Evolutionary conservation across 2,329 filamentous ascomycete species (phyloP), one percentile per base, ranked within the genome.

Genomic region (Diplocarpon rosae): DNA sequence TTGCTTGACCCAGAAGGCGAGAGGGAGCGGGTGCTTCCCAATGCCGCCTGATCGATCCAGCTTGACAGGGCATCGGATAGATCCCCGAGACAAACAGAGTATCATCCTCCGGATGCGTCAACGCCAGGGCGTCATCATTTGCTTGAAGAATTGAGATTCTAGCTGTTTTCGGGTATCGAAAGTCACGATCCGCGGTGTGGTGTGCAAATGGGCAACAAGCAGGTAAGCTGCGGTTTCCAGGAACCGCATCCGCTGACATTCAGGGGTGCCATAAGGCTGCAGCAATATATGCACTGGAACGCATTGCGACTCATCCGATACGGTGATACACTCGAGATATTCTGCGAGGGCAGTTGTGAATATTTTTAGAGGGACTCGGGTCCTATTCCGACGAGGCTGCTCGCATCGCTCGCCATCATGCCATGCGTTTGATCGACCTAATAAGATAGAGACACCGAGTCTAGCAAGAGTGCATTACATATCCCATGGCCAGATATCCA

Each of bases 271-370:
- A 33, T 35, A 14, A 32, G 30, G 30, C 30, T 17, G 31, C 20
- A 24, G 20, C 20, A 7, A 24, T 24, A 24, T 24, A 24, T 24
- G 20, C 20, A 24, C 16, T 24, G 16, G 20, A 40, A 39, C 31
- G 20, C n/a, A 6, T 24, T 14, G 37, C 39, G 42, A 37, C 42
- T 45, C 20, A 30, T 31, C 37, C 37, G 24, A 39, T 33, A 37
- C 43, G 43, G 33, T 42, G 34, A 46, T 33, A 20, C 11, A 37
- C 35, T 41, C 31, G 39, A 27, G 34, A 34, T 38, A 16, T 31
- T 16, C 16, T 35, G 31, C 16, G 33, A 11, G 6, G 16, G 31
- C 28, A 27, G 16, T 35, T 15, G 31, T 35, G 33, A 37, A 10
- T 33, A 16, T 9, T 24, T 16, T 9, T 29, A 24, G 17, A 29